Evolutionary conservation across 306 rosid genomes (phyloP), one percentile per base, ranked within the genome.

Genomic region (Astragalus membranaceus): DNA sequence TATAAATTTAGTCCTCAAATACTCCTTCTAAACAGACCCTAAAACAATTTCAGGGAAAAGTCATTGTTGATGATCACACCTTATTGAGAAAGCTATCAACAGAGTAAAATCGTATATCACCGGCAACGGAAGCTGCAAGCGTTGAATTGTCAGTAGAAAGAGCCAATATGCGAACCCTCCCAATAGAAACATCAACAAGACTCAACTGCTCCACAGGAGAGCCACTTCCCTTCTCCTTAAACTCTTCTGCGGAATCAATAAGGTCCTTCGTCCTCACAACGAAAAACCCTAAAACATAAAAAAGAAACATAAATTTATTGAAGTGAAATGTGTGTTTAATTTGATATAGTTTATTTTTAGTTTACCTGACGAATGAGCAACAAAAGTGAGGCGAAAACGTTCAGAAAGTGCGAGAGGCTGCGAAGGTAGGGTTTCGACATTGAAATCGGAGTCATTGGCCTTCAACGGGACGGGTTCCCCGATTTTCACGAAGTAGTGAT

Each of bases 351-450:
- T 55, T 1, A 6, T 30, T 44, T 55, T 46, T 0, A 6, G 42
- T 44, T 55, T 9, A 88, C 92, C 88, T 10, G 88, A 71, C 39
- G 89, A 68, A 71, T 84, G 92, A 30, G 96, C 96, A 0, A 83
- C 73, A 36, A 90, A 88, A 50, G 90, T 64, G 83, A 85, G 86
- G 68, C 91, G 85, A 48, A 72, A 86, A 64, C 69, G 81, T 65
- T 88, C 80, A 14, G 98, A 94, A 66, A 94, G 70, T n/a, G 92
- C 82, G 55, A 94, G 90, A 30, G 98, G 92, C 48, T 78, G 87
- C 59, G 86, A 79, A 5, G 96, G 96, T 63, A 77, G 88, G 52
- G 17, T 30, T 63, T 78, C 73, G 12, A 46, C 63, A 43, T 83
- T 88, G 77, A 80, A 90, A 56, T 15, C 44, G 51, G 79, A 84